phyloP scores from a whole-genome alignment of 2,329 filamentous ascomycete genomes.

The Fulvia fulva region DNA sequence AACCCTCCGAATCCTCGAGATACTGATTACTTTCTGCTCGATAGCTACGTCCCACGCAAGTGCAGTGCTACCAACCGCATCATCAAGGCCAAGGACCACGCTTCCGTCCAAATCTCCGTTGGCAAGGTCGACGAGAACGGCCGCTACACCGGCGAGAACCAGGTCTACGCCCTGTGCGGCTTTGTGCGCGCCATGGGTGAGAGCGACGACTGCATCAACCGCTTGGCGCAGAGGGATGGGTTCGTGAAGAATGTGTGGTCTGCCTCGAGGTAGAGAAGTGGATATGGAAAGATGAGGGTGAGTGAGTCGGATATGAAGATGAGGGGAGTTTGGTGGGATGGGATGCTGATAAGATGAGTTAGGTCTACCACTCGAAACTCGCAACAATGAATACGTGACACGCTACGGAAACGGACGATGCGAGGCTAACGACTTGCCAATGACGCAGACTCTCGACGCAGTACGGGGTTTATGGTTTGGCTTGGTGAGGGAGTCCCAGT shows the following conservation, averaged over 20 bases:
- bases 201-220: slow-evolving; percentile 94
- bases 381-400: not conserved
- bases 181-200: slow-evolving; percentile 98
- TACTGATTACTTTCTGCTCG: slow-evolving; percentile 26
- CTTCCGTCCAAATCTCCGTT: slow-evolving; percentile 92
- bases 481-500: not conserved
- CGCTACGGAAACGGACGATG: not conserved
- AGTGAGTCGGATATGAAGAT: not conserved
- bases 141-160: slow-evolving; percentile 93
- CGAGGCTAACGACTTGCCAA: not conserved
- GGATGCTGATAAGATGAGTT: not conserved
- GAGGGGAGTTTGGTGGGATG: not conserved
- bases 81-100: slow-evolving; percentile 99
- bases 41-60: slow-evolving; percentile 95
- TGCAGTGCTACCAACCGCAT: slow-evolving; percentile 99
- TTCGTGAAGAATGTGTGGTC: slow-evolving; percentile 97
- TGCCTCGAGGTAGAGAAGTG: slow-evolving; percentile 54
- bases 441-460: not conserved
- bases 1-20: not conserved
- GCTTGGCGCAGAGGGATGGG: slow-evolving; percentile 91
- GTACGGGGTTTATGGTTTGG: not conserved
- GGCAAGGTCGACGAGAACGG: slow-evolving; percentile 99
- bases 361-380: not conserved
- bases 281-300: slow-evolving; percentile 14
- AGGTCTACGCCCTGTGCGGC: slow-evolving; percentile 93